phyloP scores from a whole-genome alignment of 768 basidiomycete species.

The Boletus vinaceobasis region DNA sequence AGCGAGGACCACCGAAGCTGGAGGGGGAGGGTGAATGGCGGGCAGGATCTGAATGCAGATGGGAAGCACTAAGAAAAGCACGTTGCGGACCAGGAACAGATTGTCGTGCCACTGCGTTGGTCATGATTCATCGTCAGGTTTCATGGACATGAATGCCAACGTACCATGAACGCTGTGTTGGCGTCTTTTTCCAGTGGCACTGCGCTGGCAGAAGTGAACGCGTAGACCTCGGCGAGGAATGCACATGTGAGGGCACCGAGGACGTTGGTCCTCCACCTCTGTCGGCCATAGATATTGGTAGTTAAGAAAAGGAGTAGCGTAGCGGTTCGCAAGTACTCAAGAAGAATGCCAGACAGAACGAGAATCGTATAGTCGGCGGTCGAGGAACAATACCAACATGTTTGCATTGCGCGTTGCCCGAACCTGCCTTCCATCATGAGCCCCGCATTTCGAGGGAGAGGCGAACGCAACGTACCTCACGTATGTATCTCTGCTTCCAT shows the following conservation, averaged over 20 bases:
- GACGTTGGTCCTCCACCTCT: constrained; percentile 43
- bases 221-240: constrained; percentile 54
- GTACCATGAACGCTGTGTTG: constrained; percentile 38
- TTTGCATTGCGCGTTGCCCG: constrained; percentile 61
- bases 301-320: constrained; percentile 48
- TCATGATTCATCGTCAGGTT: not conserved
- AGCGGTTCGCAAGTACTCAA: constrained; percentile 59
- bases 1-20: constrained; percentile 27
- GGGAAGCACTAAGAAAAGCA: constrained; percentile 58
- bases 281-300: constrained; percentile 36
- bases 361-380: constrained; percentile 59
- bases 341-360: constrained; percentile 49
- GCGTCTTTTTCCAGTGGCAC: constrained; percentile 45
- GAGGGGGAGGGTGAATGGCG: constrained; percentile 28
- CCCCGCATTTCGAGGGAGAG: not conserved
- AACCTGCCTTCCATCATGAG: constrained; percentile 42
- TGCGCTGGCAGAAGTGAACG: constrained; percentile 43
- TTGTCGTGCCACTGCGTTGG: constrained; percentile 65
- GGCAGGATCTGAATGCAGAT: constrained; percentile 44
- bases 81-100: constrained; percentile 50
- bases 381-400: constrained; percentile 64
- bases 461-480: constrained; percentile 44
- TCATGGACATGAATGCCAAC: constrained; percentile 4
- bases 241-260: constrained; percentile 48
- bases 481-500: constrained; percentile 57